A percentile compares a stretch with the other conserved stretches of the same genome.
Evolutionary conservation across 768 basidiomycete genomes (phyloP).

Genomic region (Sarcodon aspratus): DNA sequence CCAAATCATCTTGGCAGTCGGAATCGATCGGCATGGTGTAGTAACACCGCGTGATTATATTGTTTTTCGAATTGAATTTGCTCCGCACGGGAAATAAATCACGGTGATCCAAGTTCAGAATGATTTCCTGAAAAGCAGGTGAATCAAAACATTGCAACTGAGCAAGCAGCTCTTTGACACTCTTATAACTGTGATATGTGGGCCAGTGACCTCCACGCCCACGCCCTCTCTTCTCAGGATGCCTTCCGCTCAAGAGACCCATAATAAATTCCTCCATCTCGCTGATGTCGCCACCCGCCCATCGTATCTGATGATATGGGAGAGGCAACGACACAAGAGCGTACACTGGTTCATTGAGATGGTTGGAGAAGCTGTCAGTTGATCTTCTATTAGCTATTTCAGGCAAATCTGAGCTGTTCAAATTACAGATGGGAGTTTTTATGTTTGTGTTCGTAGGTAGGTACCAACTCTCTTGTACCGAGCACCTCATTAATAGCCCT

Average conservation of each 20-base stretch:
- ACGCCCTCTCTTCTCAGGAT: not conserved
- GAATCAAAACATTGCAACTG: no score
- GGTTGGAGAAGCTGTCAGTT: conserved; percentile 18
- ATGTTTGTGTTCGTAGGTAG: conserved; percentile 18
- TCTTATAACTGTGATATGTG: no score
- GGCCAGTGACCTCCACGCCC: not conserved
- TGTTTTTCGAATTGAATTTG: no score
- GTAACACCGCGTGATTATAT: no score
- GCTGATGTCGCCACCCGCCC: conserved; percentile 13
- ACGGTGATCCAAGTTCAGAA: no score
- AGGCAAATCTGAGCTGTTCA: not conserved
- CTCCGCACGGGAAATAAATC: no score
- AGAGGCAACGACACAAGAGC: conserved; percentile 16
- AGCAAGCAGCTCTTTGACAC: no score
- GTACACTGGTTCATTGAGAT: conserved; percentile 20
- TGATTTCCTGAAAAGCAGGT: no score
- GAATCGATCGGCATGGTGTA: no score
- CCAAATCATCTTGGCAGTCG: no score
- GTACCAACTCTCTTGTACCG: not conserved
- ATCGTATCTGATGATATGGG: conserved; percentile 10
- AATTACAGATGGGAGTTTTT: conserved; percentile 15
- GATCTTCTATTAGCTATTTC: not conserved
- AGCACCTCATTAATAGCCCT: no score
- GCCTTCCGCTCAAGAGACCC: not conserved
- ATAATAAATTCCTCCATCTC: conserved; percentile 9